Base-by-base conservation (phyloP, 78 protist species). In the Trichosphaerium sp. region DNA sequence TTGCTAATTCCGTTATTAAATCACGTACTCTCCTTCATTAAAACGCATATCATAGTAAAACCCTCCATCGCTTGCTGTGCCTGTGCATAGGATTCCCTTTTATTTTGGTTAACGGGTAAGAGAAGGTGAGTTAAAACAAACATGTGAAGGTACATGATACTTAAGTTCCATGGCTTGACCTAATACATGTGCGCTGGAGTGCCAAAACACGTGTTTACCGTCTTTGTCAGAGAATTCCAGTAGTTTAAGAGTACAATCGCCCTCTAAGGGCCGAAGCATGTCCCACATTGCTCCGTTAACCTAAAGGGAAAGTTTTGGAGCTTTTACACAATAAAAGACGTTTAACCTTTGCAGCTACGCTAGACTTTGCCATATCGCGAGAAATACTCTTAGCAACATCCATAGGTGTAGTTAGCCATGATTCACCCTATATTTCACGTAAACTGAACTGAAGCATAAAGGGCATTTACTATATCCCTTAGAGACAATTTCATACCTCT, bases 171-270 rank as follows among this genome's bases (percentile, higher is more conserved):
- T 51, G 2, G 95, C 91, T 72, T 75, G 78, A 38, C 99, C 99
- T 10, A 96, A 83, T 21, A 96, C 63, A 84, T 96, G 99, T 39
- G 98, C 89, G 35, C 88, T 60, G n/a, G 96, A 89, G 84, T 96
- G 99, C 97, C 97, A 94, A 61, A 94, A 93, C 32, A 87, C 90
- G 56, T 90, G 73, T 57, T 82, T 32, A 64, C 93, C 96, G 43
- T 83, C 98, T 37, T 75, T 80, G 60, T 43, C 1, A 54, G 91
- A 94, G 38, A 89, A 90, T 25, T 69, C 65, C 31, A 84, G 58
- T 40, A 90, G 42, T 31, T 72, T 63, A 26, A 91, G 38, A 2
- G 34, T 39, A 57, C 86, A 65, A 71, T 83, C 92, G 21, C 28
- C 83, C 23, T 75, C 89, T 14, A 95, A 28, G 43, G 94, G 95